Evolutionary conservation across 2,329 filamentous ascomycete genomes (phyloP), one percentile per base, ranked within the genome.

Genomic region (Ascochyta rabiei): DNA sequence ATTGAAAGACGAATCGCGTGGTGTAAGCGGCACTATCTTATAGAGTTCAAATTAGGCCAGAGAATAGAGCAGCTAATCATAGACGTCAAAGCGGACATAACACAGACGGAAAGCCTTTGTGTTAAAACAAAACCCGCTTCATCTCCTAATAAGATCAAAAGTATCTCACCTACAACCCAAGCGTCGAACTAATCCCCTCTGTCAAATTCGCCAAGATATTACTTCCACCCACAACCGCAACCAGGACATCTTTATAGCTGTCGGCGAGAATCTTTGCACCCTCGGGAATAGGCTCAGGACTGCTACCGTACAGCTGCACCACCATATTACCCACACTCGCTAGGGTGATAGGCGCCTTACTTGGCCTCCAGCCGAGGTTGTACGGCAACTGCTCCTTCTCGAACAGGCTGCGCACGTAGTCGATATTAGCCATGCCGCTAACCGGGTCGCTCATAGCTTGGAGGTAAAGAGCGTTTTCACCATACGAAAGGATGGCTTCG

Each of bases 321-420:
- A 62, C 34, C 62, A 63, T 65, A 2, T n/a, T 33, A 0, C 62
- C 62, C 41, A 62, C 13, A 38, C 40, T 56, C 4, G 21, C 28
- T 37, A 65, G 30, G 6, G 60, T 65, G n/a, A 61, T 59, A 0
- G 62, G 58, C 10, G 34, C 26, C 13, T 39, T 21, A 38, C 60
- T 62, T 10, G 62, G 60, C 21, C 58, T 48, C 62, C 62, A 65
- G 0, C 60, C 62, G 16, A 57, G 16, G 1, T 41, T 44, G 31
- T 50, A 60, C 16, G 62, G 62, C 38, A 65, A 40, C 21, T 48
- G 61, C 35, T 65, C 60, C 19, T 56, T 24, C 49, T 65, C 59
- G 15, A 65, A 63, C 6, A 65, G 16, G 6, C 26, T 57, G 13
- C 39, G 38, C 10, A 63, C 60, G 12, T 57, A 63, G 7, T 52